A percentile compares a stretch with the other conserved stretches of the same genome.
These are phyloP conservation scores for Aspergillaceae sp. DNA, from an alignment of 2,329 filamentous ascomycete genomes.

Conservation along the genomic window DNA sequence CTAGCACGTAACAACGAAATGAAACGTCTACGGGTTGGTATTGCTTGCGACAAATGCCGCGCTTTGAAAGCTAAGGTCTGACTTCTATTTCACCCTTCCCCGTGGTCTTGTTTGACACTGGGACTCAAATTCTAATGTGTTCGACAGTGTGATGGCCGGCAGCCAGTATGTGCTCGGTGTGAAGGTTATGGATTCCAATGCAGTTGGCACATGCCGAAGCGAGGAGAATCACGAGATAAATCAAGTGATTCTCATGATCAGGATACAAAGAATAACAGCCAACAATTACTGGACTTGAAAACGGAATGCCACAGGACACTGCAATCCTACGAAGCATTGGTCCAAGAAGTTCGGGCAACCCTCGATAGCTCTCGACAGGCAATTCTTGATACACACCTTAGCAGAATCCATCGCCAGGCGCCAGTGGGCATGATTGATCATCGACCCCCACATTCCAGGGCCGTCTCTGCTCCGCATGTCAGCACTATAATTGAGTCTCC, in stretches of 20 bases:
- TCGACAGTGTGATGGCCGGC: slow-evolving; percentile 20
- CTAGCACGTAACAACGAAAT: neutral
- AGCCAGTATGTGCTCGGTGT: slow-evolving; percentile 19
- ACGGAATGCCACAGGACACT: neutral
- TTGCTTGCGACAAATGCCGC: slow-evolving; percentile 17
- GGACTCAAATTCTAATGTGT: neutral
- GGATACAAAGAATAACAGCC: too few relatives aligned
- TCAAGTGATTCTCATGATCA: too few relatives aligned
- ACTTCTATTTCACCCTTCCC: neutral
- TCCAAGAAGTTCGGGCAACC: slow-evolving; percentile 7
- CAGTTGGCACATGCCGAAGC: slow-evolving; percentile 14
- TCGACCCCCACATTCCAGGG: too few relatives aligned
- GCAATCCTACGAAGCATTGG: slow-evolving; percentile 10
- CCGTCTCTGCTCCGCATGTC: too few relatives aligned
- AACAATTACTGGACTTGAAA: too few relatives aligned
- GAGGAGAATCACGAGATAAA: too few relatives aligned
- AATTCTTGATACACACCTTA: too few relatives aligned
- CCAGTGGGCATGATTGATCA: too few relatives aligned
- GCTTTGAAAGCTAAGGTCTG: slow-evolving; percentile 17
- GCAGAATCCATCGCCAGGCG: too few relatives aligned
- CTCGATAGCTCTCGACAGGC: slow-evolving; percentile 2
- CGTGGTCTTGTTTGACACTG: too few relatives aligned
- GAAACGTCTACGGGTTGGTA: slow-evolving; percentile 13
- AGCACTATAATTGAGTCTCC: slow-evolving; percentile 6
- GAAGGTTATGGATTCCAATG: slow-evolving; percentile 21